Base-by-base conservation (phyloP, 2,329 filamentous ascomycete species). In the Clarireedia paspali region DNA sequence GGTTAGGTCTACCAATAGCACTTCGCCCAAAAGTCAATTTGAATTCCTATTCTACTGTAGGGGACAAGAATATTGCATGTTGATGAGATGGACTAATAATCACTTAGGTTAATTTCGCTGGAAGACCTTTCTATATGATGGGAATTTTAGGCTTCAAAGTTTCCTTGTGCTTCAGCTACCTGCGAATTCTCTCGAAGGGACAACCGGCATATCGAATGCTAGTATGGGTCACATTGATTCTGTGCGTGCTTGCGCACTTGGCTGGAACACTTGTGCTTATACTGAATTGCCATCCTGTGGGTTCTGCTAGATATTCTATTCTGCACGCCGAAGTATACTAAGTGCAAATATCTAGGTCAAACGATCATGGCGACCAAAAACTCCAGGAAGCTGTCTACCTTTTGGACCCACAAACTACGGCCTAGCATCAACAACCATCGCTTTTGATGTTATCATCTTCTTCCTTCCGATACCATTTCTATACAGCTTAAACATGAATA, bases 391-490 rank as follows among this genome's bases (percentile, higher is more conserved):
- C 7, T 53, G 50, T 38, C 30, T 53, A 24, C 42, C 50, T 7
- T 4, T 27, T 36, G 50, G 27, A 10, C 50, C 50, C 1, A 30
- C 47, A 3, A 26, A 36, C 15, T 7, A 14, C 15, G 42, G 50
- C 38, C 44, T 53, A 9, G 27, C 50, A 14, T 36, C 47, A 15
- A 17, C 26, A 6, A 15, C 50, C 2, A 50, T 58, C 14, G 6
- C 30, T 5, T 58, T 42, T 14, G 57, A 58, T 27, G 48, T 56
- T 10, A 45, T 53, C 30, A 60, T 61, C 12, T 59, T 61, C 49
- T 39, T 50, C 12, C 57, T 60, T 6, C 59, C 59, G 3, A 59
- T 61, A 5, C 58, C 56, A n/a, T 61, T 57, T 17, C 27, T 61
- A 0, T 58, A 48, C 10, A 23, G 50, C 17, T 30, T 61, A 9